These are phyloP conservation scores for Fimicolochytrium jonesii DNA, from an alignment of 192 early-diverging fungal genomes.

Conservation along the genomic window DNA sequence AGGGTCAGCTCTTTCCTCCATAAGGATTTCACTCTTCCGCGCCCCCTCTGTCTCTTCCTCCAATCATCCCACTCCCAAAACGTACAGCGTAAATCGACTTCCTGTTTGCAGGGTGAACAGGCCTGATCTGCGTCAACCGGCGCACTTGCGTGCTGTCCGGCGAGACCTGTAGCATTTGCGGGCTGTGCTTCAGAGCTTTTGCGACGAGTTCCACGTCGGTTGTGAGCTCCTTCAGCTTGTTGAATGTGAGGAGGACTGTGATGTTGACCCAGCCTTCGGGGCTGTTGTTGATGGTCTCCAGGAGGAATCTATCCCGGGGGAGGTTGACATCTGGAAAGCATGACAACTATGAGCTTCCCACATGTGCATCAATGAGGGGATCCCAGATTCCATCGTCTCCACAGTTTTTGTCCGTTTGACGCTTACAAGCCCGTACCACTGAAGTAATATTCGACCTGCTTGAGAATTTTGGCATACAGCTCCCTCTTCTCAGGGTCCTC, in stretches of 20 bases:
- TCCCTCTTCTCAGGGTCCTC: not conserved
- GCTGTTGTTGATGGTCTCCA: not conserved
- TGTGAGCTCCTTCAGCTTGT: not conserved
- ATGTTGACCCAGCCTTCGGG: constrained; percentile 4
- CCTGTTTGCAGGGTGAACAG: too few relatives aligned
- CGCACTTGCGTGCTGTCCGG: not conserved
- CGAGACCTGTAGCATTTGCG: not conserved
- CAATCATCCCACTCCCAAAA: too few relatives aligned
- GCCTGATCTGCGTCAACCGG: not conserved
- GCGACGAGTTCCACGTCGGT: not conserved
- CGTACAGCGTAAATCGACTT: too few relatives aligned
- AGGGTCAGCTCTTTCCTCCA: too few relatives aligned
- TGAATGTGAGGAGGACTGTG: not conserved
- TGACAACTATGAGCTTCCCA: not conserved
- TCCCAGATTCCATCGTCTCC: too few relatives aligned
- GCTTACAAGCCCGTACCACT: not conserved
- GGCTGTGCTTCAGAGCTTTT: not conserved
- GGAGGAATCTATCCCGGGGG: not conserved
- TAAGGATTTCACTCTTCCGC: too few relatives aligned
- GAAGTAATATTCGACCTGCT: constrained; percentile 15
- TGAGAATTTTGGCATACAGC: not conserved
- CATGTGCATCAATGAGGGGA: too few relatives aligned
- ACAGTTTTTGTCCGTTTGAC: too few relatives aligned
- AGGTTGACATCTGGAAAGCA: constrained; percentile 3
- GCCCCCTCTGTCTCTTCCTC: too few relatives aligned